Conservation (phyloP, 225 moss, liverwort and hornwort species). For the Sphagnum contortum region DNA sequence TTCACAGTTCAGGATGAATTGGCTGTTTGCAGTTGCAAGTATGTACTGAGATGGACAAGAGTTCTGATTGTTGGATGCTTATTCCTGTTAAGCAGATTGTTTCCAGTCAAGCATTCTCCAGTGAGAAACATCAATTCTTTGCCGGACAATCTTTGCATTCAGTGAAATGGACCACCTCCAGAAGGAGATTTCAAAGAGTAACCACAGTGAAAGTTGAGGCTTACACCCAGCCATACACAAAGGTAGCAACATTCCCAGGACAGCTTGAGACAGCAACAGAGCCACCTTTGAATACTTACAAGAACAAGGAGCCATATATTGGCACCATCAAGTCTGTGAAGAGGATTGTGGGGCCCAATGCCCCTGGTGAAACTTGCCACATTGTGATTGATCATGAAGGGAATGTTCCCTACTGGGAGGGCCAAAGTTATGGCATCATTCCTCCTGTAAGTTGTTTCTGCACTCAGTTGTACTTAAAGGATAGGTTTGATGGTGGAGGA, state of each 20-base stretch:
- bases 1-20: too few relatives aligned
- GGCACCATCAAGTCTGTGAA: conserved; percentile 82
- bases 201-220: conserved; percentile 8
- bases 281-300: conserved; percentile 70
- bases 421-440: conserved; percentile 95
- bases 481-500: too few relatives aligned
- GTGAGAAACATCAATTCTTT: conserved; percentile 23
- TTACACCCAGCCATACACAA: conserved; percentile 21
- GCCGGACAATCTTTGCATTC: conserved; percentile 17
- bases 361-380: conserved; percentile 94
- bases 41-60: too few relatives aligned
- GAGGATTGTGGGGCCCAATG: conserved; percentile 85
- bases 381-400: conserved; percentile 87
- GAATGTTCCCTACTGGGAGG: conserved; percentile 90
- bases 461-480: background rate
- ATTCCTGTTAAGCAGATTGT: background rate
- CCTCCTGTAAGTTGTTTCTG: conserved; percentile 35
- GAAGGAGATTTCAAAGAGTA: conserved; percentile 1
- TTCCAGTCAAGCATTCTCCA: background rate
- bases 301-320: conserved; percentile 69
- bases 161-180: conserved; percentile 3
- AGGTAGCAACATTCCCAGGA: conserved; percentile 35
- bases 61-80: too few relatives aligned
- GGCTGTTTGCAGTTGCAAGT: too few relatives aligned
- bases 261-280: conserved; percentile 54